Conservation (phyloP, 2,329 filamentous ascomycete species). For the Ophiostoma triangulosporum region DNA sequence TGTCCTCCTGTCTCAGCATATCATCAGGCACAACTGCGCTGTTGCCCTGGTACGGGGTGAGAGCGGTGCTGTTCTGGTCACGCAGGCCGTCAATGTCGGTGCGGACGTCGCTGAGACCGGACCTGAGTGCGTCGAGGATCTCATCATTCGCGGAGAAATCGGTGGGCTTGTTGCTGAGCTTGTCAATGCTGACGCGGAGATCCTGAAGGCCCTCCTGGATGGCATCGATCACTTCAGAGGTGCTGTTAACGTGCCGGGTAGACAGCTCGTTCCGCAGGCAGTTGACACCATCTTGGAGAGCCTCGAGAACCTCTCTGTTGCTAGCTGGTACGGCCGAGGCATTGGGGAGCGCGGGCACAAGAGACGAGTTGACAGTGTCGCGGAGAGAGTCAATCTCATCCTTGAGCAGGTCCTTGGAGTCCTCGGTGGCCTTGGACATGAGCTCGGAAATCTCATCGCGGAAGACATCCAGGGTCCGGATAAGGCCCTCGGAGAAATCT, state of each 20-base stretch:
- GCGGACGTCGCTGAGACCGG: conserved; percentile 63
- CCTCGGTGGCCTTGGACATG: conserved; percentile 33
- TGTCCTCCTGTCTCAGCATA: conserved; percentile 52
- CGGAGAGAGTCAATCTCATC: conserved; percentile 73
- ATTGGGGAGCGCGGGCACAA: conserved; percentile 43
- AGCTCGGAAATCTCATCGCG: conserved; percentile 54
- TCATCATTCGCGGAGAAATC: conserved; percentile 80
- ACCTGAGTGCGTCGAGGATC: conserved; percentile 74
- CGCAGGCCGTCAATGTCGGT: conserved; percentile 68
- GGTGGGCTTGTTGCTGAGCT: conserved; percentile 60
- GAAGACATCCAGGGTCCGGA: conserved; percentile 51
- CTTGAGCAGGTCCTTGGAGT: conserved; percentile 56
- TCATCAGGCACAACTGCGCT: conserved; percentile 38
- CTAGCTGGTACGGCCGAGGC: conserved; percentile 24
- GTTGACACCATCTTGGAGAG: conserved; percentile 59
- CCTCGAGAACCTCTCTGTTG: conserved; percentile 56
- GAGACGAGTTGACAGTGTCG: conserved; percentile 57
- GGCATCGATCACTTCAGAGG: conserved; percentile 78
- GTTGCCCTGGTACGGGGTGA: conserved; percentile 36
- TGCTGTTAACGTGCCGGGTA: conserved; percentile 52
- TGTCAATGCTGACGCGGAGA: conserved; percentile 64
- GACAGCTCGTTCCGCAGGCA: conserved; percentile 61
- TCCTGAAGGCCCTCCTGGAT: conserved; percentile 77
- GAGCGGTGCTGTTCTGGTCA: conserved; percentile 34
- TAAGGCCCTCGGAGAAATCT: conserved; percentile 60